Base-by-base conservation (phyloP, 2,329 filamentous ascomycete species). In the Arthrobotrys iridis region DNA sequence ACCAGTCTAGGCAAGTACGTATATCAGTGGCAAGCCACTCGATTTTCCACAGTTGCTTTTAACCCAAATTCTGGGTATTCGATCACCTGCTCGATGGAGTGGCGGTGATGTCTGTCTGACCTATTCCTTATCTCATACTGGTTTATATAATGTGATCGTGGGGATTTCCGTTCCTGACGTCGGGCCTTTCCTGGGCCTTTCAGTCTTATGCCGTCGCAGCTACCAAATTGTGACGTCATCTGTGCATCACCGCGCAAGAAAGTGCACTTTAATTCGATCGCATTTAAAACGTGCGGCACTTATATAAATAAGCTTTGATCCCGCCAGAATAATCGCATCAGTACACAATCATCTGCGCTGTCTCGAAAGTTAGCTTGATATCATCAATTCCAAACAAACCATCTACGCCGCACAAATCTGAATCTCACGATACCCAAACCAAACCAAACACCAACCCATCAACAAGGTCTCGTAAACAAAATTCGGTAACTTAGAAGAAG, bases 171-270 rank as follows among this genome's bases (percentile, higher is more conserved):
- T 28, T 46, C n/a, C 41, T 45, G 13, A n/a, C 22, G 3, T 41
- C 52, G 37, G 63, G 28, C 40, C 20, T 59, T 46, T 26, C 18
- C n/a, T n/a, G n/a, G n/a, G n/a, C n/a, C n/a, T n/a, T n/a, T n/a
- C n/a, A n/a, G n/a, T n/a, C n/a, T n/a, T n/a, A n/a, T 41, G 33
- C 18, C 48, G 33, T 40, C 30, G 43, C 22, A 35, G 11, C n/a
- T 37, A 35, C 15, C 15, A 18, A 33, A 35, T n/a, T 55, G 43
- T 62, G 68, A 73, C 68, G 68, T 73, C 68, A 73, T 66, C 22
- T 24, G 33, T 64, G 60, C 68, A 73, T 66, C 68, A 73, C 68
- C 15, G 37, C 52, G 1, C 43, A 20, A 35, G 26, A 46, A 43
- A 43, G 11, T n/a, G n/a, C n/a, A n/a, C n/a, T n/a, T n/a, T n/a